Evolutionary conservation across 2,329 filamentous ascomycete species (phyloP), one percentile per base, ranked within the genome.

Genomic region (Juglanconis oblonga): DNA sequence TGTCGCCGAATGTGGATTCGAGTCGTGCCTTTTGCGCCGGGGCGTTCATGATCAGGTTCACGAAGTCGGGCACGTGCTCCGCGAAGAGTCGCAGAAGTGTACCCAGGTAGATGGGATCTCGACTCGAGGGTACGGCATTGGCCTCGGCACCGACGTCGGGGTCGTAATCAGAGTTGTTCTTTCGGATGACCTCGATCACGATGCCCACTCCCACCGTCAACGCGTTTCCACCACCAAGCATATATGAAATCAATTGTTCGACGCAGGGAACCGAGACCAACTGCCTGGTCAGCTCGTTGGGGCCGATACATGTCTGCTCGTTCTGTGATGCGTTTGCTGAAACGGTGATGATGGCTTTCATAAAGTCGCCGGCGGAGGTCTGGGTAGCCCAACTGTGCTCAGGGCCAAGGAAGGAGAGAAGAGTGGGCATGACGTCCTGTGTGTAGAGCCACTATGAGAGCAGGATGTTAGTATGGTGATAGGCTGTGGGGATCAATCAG

Each of bases 131-230:
- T 57, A 88, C 81, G 3, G 90, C 85, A 65, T 90, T 90, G 33
- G 90, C 86, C 61, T 92, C 91, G 52, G 89, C 87, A 63, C 93
- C 87, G 67, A 93, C 90, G 67, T 98, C 95, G 1, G 95, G 89
- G 67, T 99, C 95, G 72, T 99, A 99, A 74, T 99, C 95, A 0
- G 95, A 98, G 73, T 99, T 99, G 76, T 99, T 99, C 78, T 99
- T 99, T 62, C 95, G 86, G 72, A 99, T 99, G 50, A 99, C 95
- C 76, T 99, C 95, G 65, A 99, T 99, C 38, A 99, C 86, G 69
- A 98, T 97, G 24, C 95, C 95, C 10, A 99, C 95, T 53, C 95
- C 95, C 14, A 98, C 96, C 0, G 94, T 98, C 61, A 99, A 77
- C 5, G 95, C 90, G 69, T 99, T 98, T 32, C 95, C 95, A 44